phyloP scores from a whole-genome alignment of 129 eudicot genomes.

The Cynara cardunculus region DNA sequence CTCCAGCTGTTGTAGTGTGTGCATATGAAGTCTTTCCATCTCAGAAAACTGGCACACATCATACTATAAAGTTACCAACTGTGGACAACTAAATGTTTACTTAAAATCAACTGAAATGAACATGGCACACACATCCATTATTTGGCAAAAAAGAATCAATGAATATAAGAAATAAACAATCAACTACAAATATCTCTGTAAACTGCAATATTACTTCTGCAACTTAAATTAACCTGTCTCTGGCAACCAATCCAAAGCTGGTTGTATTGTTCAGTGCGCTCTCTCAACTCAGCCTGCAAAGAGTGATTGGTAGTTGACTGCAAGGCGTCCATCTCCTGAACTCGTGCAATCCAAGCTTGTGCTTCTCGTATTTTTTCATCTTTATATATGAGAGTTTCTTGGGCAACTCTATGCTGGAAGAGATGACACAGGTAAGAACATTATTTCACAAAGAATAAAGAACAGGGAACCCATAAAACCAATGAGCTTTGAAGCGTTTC shows the following conservation, averaged over 20 bases:
- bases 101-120: not conserved
- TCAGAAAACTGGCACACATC: conserved; percentile 55
- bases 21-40: conserved; percentile 75
- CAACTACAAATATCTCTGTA: not conserved
- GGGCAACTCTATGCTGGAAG: conserved; percentile 86
- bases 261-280: conserved; percentile 79
- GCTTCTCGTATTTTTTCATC: conserved; percentile 89
- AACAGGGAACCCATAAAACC: not conserved
- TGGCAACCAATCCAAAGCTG: conserved; percentile 87
- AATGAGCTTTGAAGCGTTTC: not conserved
- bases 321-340: conserved; percentile 83
- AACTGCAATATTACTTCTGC: not conserved
- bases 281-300: conserved; percentile 79
- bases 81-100: not conserved
- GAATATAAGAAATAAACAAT: not conserved
- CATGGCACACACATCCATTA: not conserved
- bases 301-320: conserved; percentile 58
- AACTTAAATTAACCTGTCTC: conserved; percentile 60
- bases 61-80: not conserved
- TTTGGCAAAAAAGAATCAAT: not conserved
- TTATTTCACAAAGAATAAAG: not conserved
- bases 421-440: not conserved
- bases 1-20: conserved; percentile 73
- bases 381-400: conserved; percentile 67
- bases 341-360: conserved; percentile 85